Evolutionary conservation across 202 grass and related monocot species (phyloP).

Genomic region (Elaeis oleifera): DNA sequence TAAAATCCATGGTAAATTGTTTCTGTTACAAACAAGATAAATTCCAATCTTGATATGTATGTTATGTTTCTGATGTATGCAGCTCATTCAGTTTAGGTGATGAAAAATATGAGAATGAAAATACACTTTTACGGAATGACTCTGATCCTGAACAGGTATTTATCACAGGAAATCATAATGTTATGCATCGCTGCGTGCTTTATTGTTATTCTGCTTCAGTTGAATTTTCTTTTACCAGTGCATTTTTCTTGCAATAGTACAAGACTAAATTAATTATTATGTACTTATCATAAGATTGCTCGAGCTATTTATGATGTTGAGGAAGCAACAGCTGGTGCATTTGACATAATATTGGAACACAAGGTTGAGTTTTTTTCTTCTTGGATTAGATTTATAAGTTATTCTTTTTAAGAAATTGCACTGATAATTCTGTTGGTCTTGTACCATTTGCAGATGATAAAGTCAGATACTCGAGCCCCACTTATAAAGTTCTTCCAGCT

Average conservation of each 20-base stretch:
- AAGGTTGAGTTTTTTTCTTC: constrained; percentile 55
- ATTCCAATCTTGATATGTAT: no score
- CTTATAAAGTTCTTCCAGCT: constrained; percentile 91
- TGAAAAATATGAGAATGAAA: constrained; percentile 88
- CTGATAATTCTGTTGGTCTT: constrained; percentile 12
- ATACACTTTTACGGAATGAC: constrained; percentile 48
- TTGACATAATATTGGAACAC: constrained; percentile 81
- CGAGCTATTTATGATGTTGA: constrained; percentile 88
- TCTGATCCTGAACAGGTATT: constrained; percentile 72
- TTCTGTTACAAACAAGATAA: no score
- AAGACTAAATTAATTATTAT: not conserved
- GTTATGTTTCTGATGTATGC: constrained; percentile 17
- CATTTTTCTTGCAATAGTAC: not conserved
- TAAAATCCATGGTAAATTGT: no score
- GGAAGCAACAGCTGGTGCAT: constrained; percentile 82
- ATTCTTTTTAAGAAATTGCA: constrained; percentile 9
- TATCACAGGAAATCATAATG: constrained; percentile 3
- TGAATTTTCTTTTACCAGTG: not conserved
- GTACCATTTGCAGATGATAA: constrained; percentile 68
- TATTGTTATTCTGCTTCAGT: no score
- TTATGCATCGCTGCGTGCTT: no score
- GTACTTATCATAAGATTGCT: constrained; percentile 44
- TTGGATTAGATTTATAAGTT: constrained; percentile 14
- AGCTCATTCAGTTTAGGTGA: constrained; percentile 89
- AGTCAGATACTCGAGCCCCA: constrained; percentile 56